Base-by-base conservation (phyloP, 164 flowering plant species). In the Nymphaea thermarum region DNA sequence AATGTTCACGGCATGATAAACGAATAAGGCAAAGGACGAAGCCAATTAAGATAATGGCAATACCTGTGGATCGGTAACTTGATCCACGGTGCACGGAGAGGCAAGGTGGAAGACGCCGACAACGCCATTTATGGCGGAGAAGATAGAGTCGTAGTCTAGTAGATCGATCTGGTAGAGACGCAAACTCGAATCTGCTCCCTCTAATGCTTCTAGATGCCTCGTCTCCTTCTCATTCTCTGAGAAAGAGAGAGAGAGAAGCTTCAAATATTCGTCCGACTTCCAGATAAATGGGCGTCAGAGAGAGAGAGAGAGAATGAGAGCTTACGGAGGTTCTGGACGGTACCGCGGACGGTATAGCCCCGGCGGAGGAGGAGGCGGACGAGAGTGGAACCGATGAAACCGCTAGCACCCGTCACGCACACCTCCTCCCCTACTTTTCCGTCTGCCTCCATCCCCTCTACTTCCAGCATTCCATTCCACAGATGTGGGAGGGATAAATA, bases 21-120 rank as follows among this genome's bases (percentile, higher is more conserved):
- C 43, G 51, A 59, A 42, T 55, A 3, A 10, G 43, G 43, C 65
- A 25, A 45, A 62, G 25, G 5, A 25, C 11, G 42, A 42, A 60
- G 51, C 5, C 12, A 42, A 41, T 1, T 8, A 25, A 25, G 36
- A 25, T 25, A 25, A 25, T 25, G 36, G 45, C 18, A 69, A 25
- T 25, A 25, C 98, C 87, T 88, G 76, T 5, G 96, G 97, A 71
- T 94, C 89, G 0, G 55, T 73, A 51, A 91, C 89, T 68, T 60
- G 68, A 68, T 91, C 96, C 68, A 90, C 82, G 63, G 71, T 85
- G 79, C 85, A 81, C 7, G 99, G 99, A 25, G 98, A 91, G 41
- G 99, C 99, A 3, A 90, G 68, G 80, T 94, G 98, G 83, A 94
- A 87, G 63, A 94, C 87, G 61, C 98, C 99, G n/a, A 75, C 63